Evolutionary conservation across 768 basidiomycete species (phyloP), one percentile per base, ranked within the genome.

Genomic region (Coprinopsis marcescibilis): DNA sequence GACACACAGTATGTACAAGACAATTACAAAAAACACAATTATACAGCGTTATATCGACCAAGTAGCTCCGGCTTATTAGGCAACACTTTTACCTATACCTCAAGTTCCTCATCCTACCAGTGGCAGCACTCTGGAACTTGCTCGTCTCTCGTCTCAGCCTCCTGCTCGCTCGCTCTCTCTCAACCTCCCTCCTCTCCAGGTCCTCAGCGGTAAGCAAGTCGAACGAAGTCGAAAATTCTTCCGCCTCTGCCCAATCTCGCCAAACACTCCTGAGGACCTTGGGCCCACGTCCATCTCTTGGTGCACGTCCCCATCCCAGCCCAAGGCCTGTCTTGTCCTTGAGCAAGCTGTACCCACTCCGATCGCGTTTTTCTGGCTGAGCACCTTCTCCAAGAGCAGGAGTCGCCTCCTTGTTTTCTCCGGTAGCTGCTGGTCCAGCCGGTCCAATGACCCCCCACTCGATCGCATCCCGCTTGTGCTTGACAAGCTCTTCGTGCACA

Each of bases 241-340:
- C 89, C 27, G 86, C 81, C 60, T 96, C 95, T 26, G 74, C 76
- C 92, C 93, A 98, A 60, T 97, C 95, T 36, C 93, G 69, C 95
- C 95, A 98, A 2, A 94, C 86, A 48, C 93, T 88, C 63, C 79
- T 78, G 39, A 97, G 66, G 24, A 76, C 70, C 64, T 87, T 90
- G 6, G 91, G 87, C 2, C 91, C 94, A 23, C 83, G 68, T 14
- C 84, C 86, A 49, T 85, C 85, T 52, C 76, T 81, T n/a, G 82
- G 83, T 19, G 80, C 78, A n/a, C 82, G 73, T 4, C 82, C 84
- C 77, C 83, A 85, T 7, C 78, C 81, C 2, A 87, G 72, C 2
- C 86, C 87, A 17, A 88, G 68, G 1, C 89, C 90, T 2, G 88
- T 89, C 66, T 87, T 87, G 56, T 89, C 87, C 62, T 89, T 88